Percentiles rank a stretch among this genome's conserved stretches.
Evolutionary conservation across 2,329 filamentous ascomycete genomes (phyloP).

Genomic region (Fusarium pseudoanthophilum): DNA sequence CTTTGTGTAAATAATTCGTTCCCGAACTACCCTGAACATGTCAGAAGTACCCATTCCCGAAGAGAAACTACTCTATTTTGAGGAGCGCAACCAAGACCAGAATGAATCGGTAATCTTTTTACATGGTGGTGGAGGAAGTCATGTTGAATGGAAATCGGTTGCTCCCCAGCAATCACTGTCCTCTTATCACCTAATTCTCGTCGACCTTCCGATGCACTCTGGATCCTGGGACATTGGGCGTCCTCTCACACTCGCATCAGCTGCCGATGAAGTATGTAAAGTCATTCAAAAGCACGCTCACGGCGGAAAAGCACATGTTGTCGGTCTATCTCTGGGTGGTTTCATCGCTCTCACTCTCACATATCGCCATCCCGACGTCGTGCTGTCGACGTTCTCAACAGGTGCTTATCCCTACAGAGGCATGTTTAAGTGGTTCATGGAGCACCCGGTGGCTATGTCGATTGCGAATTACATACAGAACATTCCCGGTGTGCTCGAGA

Average conservation of each 20-base stretch:
- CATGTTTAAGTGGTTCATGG: conserved; percentile 21
- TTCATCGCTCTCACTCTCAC: conserved; percentile 17
- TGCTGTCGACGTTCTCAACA: conserved; percentile 13
- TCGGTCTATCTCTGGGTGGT: conserved; percentile 51
- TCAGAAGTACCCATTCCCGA: background rate
- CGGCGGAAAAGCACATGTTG: conserved; percentile 51
- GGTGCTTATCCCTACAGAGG: conserved; percentile 18
- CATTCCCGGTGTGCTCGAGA: conserved; percentile 3
- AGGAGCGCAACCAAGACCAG: background rate
- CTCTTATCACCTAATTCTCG: conserved; percentile 15
- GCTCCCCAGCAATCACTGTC: background rate
- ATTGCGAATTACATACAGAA: background rate
- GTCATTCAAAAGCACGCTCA: conserved; percentile 50
- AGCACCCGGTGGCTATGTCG: conserved; percentile 4
- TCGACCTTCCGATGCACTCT: conserved; percentile 27
- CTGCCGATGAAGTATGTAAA: conserved; percentile 39
- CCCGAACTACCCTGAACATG: background rate
- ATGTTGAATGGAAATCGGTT: conserved; percentile 19
- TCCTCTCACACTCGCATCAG: background rate
- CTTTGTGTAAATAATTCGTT: background rate
- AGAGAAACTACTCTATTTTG: background rate
- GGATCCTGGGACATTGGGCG: conserved; percentile 2
- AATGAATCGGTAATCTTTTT: conserved; percentile 11
- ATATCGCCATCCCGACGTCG: background rate
- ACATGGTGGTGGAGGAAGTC: conserved; percentile 9